Base-by-base conservation (phyloP, 2,329 filamentous ascomycete species). In the Plectosphaerella sp. region DNA sequence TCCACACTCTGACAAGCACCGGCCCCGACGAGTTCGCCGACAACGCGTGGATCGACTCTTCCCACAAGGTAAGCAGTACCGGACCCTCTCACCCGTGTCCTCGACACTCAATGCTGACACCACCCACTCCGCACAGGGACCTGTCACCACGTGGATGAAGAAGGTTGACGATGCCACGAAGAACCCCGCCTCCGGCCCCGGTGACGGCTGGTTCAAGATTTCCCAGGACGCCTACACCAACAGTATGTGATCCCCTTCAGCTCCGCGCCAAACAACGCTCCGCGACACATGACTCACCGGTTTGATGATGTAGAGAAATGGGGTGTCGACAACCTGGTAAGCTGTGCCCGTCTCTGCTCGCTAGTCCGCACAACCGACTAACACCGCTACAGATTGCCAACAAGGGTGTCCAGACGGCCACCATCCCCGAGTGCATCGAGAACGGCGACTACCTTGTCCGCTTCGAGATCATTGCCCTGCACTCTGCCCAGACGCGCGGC, bases 131-230 rank as follows among this genome's bases (percentile, higher is more conserved):
- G 37, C 14, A 8, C 37, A 41, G 37, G 37, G 37, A 41, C 79
- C 79, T 2, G 67, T 82, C 41, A 74, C 77, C 47, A 72, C 75
- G 2, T 81, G 79, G 65, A 68, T 81, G 22, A 73, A 76, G 45
- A 78, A 79, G 63, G 78, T 82, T 4, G 67, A 73, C 59, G 73
- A 79, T 57, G 77, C 78, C 6, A 71, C 73, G 7, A 68, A 70
- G 2, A 68, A 75, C 9, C 63, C 64, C 52, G 65, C 68, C 57
- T 64, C 58, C 3, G 71, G 73, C 4, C 67, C 72, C 16, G 66
- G 37, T 18, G 37, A 41, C 37, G 16, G 46, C 36, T 54, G 52
- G 52, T 56, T 56, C 52, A 56, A 54, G 37, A 41, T 41, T 41
- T 41, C 37, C 37, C 15, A 41, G 16, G 37, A 41, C 16, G 37